phyloP scores from a whole-genome alignment of 1,284 basidiomycete genomes.

The Marasmius tenuissimus region DNA sequence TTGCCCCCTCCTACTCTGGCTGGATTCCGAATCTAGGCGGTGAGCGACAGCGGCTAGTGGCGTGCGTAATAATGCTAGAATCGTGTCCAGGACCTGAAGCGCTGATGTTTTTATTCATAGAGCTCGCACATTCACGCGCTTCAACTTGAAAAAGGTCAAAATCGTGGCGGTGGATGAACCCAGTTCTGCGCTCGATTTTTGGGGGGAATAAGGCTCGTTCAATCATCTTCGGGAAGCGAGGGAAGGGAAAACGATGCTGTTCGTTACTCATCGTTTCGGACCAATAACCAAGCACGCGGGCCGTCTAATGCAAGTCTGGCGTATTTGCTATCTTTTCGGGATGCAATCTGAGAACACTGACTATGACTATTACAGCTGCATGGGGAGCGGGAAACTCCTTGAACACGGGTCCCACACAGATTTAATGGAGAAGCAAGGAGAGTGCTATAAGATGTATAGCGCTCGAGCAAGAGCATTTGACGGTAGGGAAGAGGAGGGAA shows the following conservation, averaged over 20 bases:
- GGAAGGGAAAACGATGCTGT: constrained; percentile 64
- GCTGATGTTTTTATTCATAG: constrained; percentile 15
- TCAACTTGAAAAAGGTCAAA: constrained; percentile 41
- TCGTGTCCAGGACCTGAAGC: not conserved
- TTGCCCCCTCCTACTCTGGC: not conserved
- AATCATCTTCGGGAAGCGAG: constrained; percentile 47
- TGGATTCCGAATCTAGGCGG: constrained; percentile 28
- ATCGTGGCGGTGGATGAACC: constrained; percentile 54
- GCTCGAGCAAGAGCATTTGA: no score
- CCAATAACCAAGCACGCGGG: constrained; percentile 65
- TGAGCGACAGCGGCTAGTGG: constrained; percentile 41
- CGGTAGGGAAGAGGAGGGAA: no score
- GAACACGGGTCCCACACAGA: no score
- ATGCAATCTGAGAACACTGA: no score
- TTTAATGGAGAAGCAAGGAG: no score
- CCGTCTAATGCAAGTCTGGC: constrained; percentile 50
- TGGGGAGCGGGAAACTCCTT: no score
- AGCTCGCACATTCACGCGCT: constrained; percentile 42
- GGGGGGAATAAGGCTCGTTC: constrained; percentile 51
- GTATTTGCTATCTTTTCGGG: constrained; percentile 1
- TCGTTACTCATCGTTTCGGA: constrained; percentile 70
- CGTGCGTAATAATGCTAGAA: constrained; percentile 25
- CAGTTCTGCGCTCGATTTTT: constrained; percentile 52
- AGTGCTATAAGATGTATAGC: no score
- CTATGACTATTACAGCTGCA: no score